phyloP scores from a whole-genome alignment of 2,329 filamentous ascomycete genomes.

The Colletotrichum endophyticum region DNA sequence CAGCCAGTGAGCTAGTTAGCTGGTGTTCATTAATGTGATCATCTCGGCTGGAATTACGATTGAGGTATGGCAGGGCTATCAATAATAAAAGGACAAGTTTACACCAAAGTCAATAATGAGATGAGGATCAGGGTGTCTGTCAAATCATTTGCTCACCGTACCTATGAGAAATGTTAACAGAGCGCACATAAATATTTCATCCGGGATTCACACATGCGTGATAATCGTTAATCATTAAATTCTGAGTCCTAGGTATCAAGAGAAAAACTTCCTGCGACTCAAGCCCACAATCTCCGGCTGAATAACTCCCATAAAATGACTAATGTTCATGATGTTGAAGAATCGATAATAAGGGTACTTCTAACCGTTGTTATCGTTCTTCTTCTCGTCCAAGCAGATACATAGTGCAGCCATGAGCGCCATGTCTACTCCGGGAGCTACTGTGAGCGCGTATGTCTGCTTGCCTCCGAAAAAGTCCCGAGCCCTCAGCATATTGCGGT shows the following conservation, averaged over 20 bases:
- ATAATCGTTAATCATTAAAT: background rate
- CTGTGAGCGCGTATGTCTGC: constrained; percentile 68
- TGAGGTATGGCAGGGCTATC: background rate
- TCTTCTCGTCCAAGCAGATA: constrained; percentile 71
- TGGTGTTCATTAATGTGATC: background rate
- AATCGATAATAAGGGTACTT: background rate
- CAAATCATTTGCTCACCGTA: background rate
- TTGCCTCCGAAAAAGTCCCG: constrained; percentile 63
- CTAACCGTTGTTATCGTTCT: constrained; percentile 36
- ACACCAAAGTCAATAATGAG: background rate
- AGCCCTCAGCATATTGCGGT: constrained; percentile 61
- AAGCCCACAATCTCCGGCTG: background rate
- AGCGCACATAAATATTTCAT: background rate
- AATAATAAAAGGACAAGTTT: background rate
- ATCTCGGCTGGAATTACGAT: background rate
- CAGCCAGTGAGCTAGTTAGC: background rate
- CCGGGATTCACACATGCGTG: background rate
- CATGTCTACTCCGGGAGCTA: constrained; percentile 71
- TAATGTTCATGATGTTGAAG: background rate
- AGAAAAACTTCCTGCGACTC: background rate
- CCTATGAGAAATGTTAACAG: rapidly evolving
- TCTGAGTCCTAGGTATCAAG: background rate
- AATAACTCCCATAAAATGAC: background rate
- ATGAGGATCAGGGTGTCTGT: background rate
- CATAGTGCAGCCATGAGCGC: constrained; percentile 70